These are phyloP conservation scores for Penicillium polonicum DNA, from an alignment of 2,329 filamentous ascomycete genomes.

Conservation along the genomic window DNA sequence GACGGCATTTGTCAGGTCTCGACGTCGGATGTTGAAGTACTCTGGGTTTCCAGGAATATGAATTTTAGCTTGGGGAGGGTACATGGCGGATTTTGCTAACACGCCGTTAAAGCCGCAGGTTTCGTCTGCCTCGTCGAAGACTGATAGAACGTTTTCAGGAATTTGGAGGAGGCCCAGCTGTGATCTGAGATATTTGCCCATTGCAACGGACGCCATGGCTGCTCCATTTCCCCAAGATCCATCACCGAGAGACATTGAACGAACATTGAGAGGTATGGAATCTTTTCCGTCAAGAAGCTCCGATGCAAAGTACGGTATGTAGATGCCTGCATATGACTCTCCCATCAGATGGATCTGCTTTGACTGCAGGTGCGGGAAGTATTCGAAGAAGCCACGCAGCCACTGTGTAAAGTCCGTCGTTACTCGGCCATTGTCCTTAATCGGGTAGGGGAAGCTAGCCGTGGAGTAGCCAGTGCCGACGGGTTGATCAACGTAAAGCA, in stretches of 20 bases:
- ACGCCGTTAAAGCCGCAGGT: constrained; percentile 35
- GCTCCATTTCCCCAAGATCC: constrained; percentile 38
- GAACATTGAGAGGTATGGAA: constrained; percentile 31
- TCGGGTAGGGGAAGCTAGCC: constrained; percentile 31
- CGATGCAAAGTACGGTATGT: constrained; percentile 39
- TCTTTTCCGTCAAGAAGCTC: constrained; percentile 31
- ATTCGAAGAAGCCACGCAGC: constrained; percentile 32
- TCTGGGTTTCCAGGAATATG: constrained; percentile 34
- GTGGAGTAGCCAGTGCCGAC: constrained; percentile 38
- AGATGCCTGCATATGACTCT: constrained; percentile 41
- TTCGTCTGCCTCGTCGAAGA: constrained; percentile 33
- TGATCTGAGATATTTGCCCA: constrained; percentile 29
- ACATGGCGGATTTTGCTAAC: constrained; percentile 27
- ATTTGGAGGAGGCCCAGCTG: constrained; percentile 27
- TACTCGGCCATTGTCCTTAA: constrained; percentile 28
- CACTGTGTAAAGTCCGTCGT: constrained; percentile 34
- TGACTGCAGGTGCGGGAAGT: constrained; percentile 33
- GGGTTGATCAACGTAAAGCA: constrained; percentile 40
- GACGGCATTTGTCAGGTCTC: constrained; percentile 13
- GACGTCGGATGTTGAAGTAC: constrained; percentile 27
- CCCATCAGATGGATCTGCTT: constrained; percentile 39
- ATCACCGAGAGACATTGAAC: constrained; percentile 39
- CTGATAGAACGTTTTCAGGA: constrained; percentile 28
- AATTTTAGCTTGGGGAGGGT: constrained; percentile 34
- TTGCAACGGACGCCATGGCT: constrained; percentile 34